Evolutionary conservation across 75 land plant genomes (phyloP).

Genomic region (Selaginella moellendorffii): DNA sequence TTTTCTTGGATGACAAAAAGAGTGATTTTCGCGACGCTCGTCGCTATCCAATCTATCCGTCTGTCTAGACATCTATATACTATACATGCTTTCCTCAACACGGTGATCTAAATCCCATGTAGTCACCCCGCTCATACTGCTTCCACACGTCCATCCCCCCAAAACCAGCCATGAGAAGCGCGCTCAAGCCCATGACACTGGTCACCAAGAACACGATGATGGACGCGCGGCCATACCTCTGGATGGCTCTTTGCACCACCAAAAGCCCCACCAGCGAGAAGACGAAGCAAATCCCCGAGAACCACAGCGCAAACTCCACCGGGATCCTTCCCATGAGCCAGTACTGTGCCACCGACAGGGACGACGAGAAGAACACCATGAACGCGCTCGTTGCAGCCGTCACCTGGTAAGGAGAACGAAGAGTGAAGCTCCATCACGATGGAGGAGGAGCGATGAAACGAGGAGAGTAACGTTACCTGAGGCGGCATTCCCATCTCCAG

Average conservation of each 20-base stretch:
- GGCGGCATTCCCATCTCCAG: slow-evolving; percentile 63
- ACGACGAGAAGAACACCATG: slow-evolving; percentile 79
- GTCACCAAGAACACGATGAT: slow-evolving; percentile 57
- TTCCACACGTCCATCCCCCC: slow-evolving; percentile 54
- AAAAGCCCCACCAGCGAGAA: slow-evolving; percentile 46
- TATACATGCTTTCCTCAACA: too few species aligned
- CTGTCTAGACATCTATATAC: too few species aligned
- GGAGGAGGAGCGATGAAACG: too few species aligned
- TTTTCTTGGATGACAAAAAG: too few species aligned
- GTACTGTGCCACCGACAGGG: slow-evolving; percentile 67
- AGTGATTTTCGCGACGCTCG: too few species aligned
- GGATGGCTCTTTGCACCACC: slow-evolving; percentile 37
- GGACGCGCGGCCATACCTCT: slow-evolving; percentile 47
- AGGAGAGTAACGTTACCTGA: too few species aligned
- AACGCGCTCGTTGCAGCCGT: slow-evolving; percentile 70
- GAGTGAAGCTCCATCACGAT: background rate
- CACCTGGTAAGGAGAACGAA: slow-evolving; percentile 29
- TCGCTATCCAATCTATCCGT: too few species aligned
- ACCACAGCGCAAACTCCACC: slow-evolving; percentile 32
- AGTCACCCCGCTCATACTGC: slow-evolving; percentile 29
- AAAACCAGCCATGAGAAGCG: slow-evolving; percentile 39
- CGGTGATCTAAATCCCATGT: slow-evolving; percentile 64
- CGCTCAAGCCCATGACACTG: slow-evolving; percentile 58
- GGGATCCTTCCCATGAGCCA: slow-evolving; percentile 54
- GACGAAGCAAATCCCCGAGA: slow-evolving; percentile 34